These are phyloP conservation scores for Basipetospora chlamydospora DNA, from an alignment of 2,329 filamentous ascomycete species.

Conservation along the genomic window DNA sequence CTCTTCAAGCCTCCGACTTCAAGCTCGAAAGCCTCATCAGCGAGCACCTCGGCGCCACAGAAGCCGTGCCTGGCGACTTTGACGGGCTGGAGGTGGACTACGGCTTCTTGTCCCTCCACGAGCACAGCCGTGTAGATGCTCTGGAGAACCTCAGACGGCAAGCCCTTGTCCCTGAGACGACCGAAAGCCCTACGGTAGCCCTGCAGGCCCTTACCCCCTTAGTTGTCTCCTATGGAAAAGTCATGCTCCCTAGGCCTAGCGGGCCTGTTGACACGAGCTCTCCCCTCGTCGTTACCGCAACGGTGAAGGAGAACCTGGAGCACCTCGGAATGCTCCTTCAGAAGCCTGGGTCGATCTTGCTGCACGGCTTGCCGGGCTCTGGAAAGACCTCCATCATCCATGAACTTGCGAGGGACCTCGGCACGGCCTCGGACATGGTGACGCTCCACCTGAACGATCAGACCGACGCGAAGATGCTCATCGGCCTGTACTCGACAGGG, in stretches of 20 bases:
- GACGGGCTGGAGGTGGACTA: conserved; percentile 70
- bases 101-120: conserved; percentile 49
- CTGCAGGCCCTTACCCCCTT: conserved; percentile 38
- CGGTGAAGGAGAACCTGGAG: conserved; percentile 58
- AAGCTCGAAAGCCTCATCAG: conserved; percentile 59
- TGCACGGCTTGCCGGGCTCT: conserved; percentile 70
- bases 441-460: conserved; percentile 96
- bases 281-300: conserved; percentile 53
- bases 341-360: conserved; percentile 54
- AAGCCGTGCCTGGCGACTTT: conserved; percentile 52
- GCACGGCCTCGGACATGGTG: conserved; percentile 69
- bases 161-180: conserved; percentile 8
- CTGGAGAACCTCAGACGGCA: conserved; percentile 6
- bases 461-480: conserved; percentile 89
- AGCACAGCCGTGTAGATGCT: conserved; percentile 35
- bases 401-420: conserved; percentile 66
- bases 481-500: conserved; percentile 87
- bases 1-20: conserved; percentile 65
- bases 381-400: conserved; percentile 83
- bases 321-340: conserved; percentile 54
- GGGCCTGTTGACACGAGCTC: conserved; percentile 25
- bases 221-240: conserved; percentile 49
- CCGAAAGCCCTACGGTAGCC: conserved; percentile 11
- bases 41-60: conserved; percentile 46
- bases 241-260: conserved; percentile 51